A percentile compares a stretch with the other conserved stretches of the same genome.
phyloP scores from a whole-genome alignment of 805 yeast species.

The Ogataea saltuana region DNA sequence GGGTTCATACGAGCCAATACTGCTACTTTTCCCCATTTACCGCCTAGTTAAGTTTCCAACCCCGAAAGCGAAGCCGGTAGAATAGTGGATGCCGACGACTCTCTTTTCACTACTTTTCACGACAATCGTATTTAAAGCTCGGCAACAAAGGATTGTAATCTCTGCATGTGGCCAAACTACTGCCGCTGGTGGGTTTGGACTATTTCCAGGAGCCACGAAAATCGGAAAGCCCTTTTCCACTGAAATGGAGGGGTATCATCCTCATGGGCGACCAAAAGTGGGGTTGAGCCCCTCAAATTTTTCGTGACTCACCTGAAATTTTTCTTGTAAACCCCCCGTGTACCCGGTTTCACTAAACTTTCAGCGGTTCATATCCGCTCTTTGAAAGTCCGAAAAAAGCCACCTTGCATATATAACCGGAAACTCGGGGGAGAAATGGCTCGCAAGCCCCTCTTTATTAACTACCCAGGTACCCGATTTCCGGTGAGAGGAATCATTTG shows the following conservation, averaged over 20 bases:
- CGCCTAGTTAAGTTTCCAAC: no score
- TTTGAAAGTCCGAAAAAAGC: slow-evolving; percentile 3
- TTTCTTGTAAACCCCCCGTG: slow-evolving; percentile 4
- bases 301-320: slow-evolving; percentile 6
- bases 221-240: slow-evolving; percentile 3
- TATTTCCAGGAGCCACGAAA: no score
- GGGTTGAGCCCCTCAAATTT: slow-evolving; percentile 5
- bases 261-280: background rate
- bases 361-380: slow-evolving; percentile 3
- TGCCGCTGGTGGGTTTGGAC: no score
- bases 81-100: no score
- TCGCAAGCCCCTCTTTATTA: background rate
- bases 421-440: background rate
- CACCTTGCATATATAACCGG: background rate
- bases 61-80: no score
- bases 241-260: slow-evolving; percentile 1
- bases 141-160: no score
- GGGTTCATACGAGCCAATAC: no score
- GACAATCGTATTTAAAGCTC: no score
- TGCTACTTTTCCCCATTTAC: no score
- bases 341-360: background rate
- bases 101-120: no score
- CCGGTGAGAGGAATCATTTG: background rate
- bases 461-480: background rate
- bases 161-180: no score